Base-by-base conservation (phyloP, 192 early-diverging fungal genomes). In the Chytriomyces sp. region DNA sequence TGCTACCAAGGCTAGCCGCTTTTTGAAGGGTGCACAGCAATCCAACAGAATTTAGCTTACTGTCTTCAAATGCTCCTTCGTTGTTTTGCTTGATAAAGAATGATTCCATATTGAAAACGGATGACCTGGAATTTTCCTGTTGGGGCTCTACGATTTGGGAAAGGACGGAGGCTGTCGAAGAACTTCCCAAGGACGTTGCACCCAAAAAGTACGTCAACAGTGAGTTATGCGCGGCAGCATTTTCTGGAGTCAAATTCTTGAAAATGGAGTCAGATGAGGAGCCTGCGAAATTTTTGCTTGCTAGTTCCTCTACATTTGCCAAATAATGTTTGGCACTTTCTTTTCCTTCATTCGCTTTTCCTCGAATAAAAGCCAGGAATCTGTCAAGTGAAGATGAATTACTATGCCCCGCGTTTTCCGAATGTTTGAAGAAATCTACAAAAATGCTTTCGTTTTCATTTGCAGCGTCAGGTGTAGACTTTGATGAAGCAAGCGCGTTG, bases 391-490 rank as follows among this genome's bases (percentile, higher is more conserved):
- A 61, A 19, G 33, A 6, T 7, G 54, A 26, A 17, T 6, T 6
- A 25, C 54, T 56, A 26, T 5, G 5, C 6, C 28, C 36, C 32
- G 31, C 28, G 56, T 12, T 58, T 14, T 62, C 59, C 41, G 12
- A 6, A 1, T 65, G 8, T 25, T 65, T 33, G 28, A 65, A 52
- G 30, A 32, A 52, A 3, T 49, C 30, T 17, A 49, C 63, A 52
- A 65, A 65, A 19, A 65, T 32, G 8, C 19, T 14, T 8, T 41
- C 63, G 32, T 41, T 49, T 8, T 65, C 41, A n/a, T 65, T 52
- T 19, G n/a, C 17, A 7, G 19, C 32, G 1, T 0, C 8, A 31
- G 19, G 17, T 7, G 17, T 32, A 6, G 38, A 8, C 3, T 49
- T 49, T 2, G n/a, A n/a, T n/a, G n/a, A n/a, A n/a, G 63, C 63